phyloP scores from a whole-genome alignment of 768 basidiomycete genomes.

The Gymnopilus dilepis region DNA sequence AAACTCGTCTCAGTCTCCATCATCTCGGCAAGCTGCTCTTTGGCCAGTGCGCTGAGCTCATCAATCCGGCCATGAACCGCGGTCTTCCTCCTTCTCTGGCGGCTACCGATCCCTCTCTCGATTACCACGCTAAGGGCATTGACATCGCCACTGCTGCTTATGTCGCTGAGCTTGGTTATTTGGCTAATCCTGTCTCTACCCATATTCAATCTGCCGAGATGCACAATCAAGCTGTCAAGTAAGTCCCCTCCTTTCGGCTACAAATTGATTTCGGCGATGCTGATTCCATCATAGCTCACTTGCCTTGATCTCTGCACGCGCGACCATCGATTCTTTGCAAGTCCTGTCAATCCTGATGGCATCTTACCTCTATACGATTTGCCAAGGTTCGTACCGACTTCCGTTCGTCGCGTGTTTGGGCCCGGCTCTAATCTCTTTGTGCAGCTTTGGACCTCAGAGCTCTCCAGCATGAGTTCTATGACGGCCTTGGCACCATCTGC shows the following conservation, averaged over 20 bases:
- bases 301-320: constrained; percentile 82
- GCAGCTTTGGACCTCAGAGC: constrained; percentile 83
- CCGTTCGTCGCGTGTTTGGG: background rate
- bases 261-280: constrained; percentile 17
- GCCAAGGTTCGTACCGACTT: constrained; percentile 54
- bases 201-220: constrained; percentile 89
- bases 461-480: constrained; percentile 67
- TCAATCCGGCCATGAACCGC: constrained; percentile 80
- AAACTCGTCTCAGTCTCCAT: constrained; percentile 74
- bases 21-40: constrained; percentile 76
- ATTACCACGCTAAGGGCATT: constrained; percentile 85
- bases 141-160: constrained; percentile 88
- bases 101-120: constrained; percentile 78
- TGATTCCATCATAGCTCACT: constrained; percentile 59
- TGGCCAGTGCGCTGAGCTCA: constrained; percentile 69
- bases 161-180: constrained; percentile 78
- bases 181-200: constrained; percentile 85
- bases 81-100: constrained; percentile 83
- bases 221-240: constrained; percentile 94
- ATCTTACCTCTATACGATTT: constrained; percentile 73
- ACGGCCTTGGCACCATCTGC: constrained; percentile 51
- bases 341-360: constrained; percentile 76
- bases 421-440: constrained; percentile 5
- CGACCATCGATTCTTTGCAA: constrained; percentile 78
- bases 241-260: constrained; percentile 29